Evolutionary conservation across 2,329 filamentous ascomycete species (phyloP).

Genomic region (Colletotrichum noveboracense): DNA sequence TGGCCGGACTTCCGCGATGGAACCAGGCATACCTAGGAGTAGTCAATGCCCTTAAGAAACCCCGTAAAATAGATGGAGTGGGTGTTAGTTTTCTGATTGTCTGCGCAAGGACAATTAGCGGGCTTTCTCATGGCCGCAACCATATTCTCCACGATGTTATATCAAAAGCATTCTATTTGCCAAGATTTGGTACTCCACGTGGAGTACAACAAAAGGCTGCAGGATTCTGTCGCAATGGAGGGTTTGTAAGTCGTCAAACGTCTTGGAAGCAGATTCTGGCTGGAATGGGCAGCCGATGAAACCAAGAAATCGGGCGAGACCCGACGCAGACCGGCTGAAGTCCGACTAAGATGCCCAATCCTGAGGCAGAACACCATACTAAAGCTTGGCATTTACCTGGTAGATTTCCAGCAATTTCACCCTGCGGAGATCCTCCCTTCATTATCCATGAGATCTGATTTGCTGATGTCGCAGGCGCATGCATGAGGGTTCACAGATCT

Average conservation of each 20-base stretch:
- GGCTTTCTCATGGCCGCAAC: neutral
- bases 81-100: neutral
- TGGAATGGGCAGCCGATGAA: neutral
- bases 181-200: neutral
- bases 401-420: neutral
- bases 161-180: neutral
- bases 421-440: neutral
- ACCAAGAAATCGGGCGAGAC: neutral
- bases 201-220: neutral
- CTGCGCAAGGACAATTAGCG: neutral
- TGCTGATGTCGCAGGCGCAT: neutral
- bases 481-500: neutral
- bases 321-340: neutral
- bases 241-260: slow-evolving; percentile 6
- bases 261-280: neutral
- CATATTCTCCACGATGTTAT: neutral
- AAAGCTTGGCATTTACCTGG: neutral
- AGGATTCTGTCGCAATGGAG: neutral
- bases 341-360: neutral
- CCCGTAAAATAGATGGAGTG: neutral
- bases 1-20: neutral
- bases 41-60: neutral
- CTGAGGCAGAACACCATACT: neutral
- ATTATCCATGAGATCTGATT: neutral
- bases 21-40: neutral